phyloP scores from a whole-genome alignment of 345 rosid species.

The Iberis pinnata region DNA sequence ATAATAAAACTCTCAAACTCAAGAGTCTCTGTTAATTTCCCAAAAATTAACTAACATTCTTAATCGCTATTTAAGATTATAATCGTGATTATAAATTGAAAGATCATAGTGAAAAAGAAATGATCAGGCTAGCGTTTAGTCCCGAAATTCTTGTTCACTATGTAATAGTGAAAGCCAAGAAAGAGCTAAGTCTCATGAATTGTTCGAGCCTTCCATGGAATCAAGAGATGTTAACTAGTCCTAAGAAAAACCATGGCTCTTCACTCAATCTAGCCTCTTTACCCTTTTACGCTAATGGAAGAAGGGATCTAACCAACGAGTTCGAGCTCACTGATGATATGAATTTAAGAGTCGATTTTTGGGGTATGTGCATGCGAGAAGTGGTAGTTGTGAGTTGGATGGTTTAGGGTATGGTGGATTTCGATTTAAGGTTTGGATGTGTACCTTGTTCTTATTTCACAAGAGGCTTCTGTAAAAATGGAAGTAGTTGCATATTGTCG shows the following conservation, averaged over 20 bases:
- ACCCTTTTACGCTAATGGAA: constrained; percentile 53
- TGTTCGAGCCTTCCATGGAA: constrained; percentile 37
- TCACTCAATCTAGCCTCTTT: constrained; percentile 57
- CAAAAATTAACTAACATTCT: too few relatives aligned
- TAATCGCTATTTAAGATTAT: too few relatives aligned
- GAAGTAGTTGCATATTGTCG: constrained; percentile 80
- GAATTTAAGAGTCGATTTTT: constrained; percentile 35
- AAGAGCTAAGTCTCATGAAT: constrained; percentile 54
- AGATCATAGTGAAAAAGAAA: constrained; percentile 91
- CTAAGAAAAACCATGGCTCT: constrained; percentile 30
- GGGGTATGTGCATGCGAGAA: constrained; percentile 51
- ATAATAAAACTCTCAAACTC: too few relatives aligned
- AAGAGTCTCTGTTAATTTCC: too few relatives aligned
- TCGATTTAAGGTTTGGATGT: constrained; percentile 63
- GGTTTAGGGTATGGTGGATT: constrained; percentile 62
- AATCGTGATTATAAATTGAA: too few relatives aligned
- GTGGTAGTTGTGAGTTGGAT: constrained; percentile 62
- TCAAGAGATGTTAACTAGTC: constrained; percentile 49
- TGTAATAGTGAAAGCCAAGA: constrained; percentile 52
- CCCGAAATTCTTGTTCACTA: constrained; percentile 75
- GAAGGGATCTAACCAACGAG: constrained; percentile 50
- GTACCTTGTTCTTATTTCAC: constrained; percentile 82
- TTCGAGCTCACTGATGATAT: constrained; percentile 61
- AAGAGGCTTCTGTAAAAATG: constrained; percentile 90
- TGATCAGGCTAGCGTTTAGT: constrained; percentile 87